Percentiles rank a stretch among this genome's conserved stretches.
These are phyloP conservation scores for Botrytis squamosa DNA, from an alignment of 2,329 filamentous ascomycete species.

Conservation along the genomic window DNA sequence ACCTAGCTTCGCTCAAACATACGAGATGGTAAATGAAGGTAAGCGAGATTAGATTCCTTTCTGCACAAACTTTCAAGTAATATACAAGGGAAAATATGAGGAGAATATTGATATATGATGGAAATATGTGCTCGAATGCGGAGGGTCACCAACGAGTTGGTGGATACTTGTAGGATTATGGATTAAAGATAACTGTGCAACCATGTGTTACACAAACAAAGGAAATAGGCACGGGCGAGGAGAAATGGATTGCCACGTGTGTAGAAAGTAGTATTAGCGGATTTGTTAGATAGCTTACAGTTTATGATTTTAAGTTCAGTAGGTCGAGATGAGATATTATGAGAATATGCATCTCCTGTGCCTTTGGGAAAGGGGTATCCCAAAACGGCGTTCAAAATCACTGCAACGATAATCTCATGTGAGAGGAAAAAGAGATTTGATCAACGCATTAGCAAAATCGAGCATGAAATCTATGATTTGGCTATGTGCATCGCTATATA, in stretches of 20 bases:
- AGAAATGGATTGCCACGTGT: slow-evolving; percentile 1
- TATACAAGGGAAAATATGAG: not conserved
- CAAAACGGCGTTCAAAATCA: not conserved
- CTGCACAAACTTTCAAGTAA: not conserved
- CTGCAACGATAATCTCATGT: not conserved
- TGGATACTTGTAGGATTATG: not conserved
- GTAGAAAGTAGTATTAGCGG: no score
- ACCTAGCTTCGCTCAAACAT: not conserved
- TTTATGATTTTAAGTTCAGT: not conserved
- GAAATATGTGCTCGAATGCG: not conserved
- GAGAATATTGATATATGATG: not conserved
- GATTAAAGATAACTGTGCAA: slow-evolving; percentile 5
- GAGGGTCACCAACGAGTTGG: not conserved
- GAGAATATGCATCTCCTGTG: not conserved
- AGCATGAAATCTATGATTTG: slow-evolving; percentile 6
- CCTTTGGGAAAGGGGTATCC: not conserved
- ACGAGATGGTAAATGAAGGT: not conserved
- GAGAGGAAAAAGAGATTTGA: slow-evolving; percentile 1
- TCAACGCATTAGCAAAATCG: not conserved
- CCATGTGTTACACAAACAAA: not conserved
- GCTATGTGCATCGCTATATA: not conserved
- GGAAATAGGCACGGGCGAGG: not conserved
- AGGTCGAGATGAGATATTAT: not conserved
- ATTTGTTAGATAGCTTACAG: not conserved
- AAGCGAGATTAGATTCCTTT: not conserved